Conservation (phyloP, 805 yeast genomes). For the Starmerella bombi region DNA sequence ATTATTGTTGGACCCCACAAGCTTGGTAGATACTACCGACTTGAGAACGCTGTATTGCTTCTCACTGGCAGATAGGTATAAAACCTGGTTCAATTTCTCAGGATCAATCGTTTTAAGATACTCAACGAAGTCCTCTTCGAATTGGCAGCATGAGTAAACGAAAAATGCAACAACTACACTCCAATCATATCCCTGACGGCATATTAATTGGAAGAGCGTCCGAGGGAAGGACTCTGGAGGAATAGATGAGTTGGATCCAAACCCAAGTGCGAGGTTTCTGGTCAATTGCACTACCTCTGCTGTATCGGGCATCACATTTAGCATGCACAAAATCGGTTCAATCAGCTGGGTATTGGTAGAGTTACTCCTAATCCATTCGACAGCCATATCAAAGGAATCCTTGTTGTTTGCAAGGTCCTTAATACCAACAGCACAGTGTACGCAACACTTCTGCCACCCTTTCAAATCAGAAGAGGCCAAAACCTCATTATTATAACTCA, state of each 20-base stretch:
- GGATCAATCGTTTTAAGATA: slow-evolving; percentile 9
- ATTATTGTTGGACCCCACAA: not conserved
- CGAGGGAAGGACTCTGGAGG: not conserved
- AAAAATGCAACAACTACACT: slow-evolving; percentile 14
- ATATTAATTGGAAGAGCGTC: slow-evolving; percentile 6
- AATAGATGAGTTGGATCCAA: not conserved
- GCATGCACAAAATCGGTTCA: slow-evolving; percentile 3
- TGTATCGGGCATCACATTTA: slow-evolving; percentile 4
- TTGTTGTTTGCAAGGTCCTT: not conserved
- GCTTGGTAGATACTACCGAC: not conserved
- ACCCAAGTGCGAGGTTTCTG: slow-evolving; percentile 1
- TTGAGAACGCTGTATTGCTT: slow-evolving; percentile 4
- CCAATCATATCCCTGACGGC: slow-evolving; percentile 9
- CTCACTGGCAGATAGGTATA: slow-evolving; percentile 5
- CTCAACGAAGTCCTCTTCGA: slow-evolving; percentile 4
- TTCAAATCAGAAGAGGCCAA: not conserved
- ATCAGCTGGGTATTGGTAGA: not conserved
- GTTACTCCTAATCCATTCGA: slow-evolving; percentile 1
- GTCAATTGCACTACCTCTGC: not conserved
- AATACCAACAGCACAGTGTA: not conserved
- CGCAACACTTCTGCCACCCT: slow-evolving; percentile 9
- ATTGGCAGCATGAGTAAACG: slow-evolving; percentile 5
- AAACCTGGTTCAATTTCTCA: slow-evolving; percentile 6
- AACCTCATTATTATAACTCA: not conserved
- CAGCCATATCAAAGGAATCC: no score